Evolutionary conservation across 2,329 filamentous ascomycete species (phyloP), one percentile per base, ranked within the genome.

Genomic region (Tolypocladium amazonense): DNA sequence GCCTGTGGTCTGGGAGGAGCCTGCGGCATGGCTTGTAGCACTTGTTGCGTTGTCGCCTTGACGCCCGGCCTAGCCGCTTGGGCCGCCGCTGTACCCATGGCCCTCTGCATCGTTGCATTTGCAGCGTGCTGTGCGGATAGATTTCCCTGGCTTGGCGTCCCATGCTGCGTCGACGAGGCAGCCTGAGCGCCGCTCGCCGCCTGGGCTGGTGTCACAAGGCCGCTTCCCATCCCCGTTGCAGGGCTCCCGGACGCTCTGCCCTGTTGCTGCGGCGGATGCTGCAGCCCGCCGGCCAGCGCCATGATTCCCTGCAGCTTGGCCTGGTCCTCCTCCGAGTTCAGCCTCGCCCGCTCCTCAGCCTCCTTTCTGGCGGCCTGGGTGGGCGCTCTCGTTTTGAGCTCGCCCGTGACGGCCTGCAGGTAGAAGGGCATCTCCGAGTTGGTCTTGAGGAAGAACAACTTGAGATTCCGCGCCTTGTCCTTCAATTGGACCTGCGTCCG

Each of bases 401-500:
- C 92, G 4, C 92, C 92, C 0, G 92, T 96, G 14, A 96, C 92
- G 37, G 89, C 89, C 68, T 92, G 87, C 27, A 96, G 76, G 66
- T 94, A 94, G 66, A 89, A 91, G 0, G 92, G 92, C 71, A 96
- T 92, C 68, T 96, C 92, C 6, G 91, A 92, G 58, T 90, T 90
- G 23, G 88, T 93, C 76, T 96, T 96, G 58, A 96, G 76, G 73
- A 96, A 96, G 76, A 94, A 96, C 0, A 96, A 76, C 72, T 96
- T 96, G 56, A 96, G 75, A 64, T 96, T 96, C 56, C 91, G 81
- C 0, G 91, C 91, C 73, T 96, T 96, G 70, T 96, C 91, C 72
- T 96, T 96, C 15, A 96, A 79, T 70, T 96, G 92, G 0, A 96
- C 92, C 69, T 96, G 91, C 53, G 92, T 95, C 39, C 91, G 83